Base-by-base conservation (phyloP, 169 alveolate genomes). In the Fabrea salina region DNA sequence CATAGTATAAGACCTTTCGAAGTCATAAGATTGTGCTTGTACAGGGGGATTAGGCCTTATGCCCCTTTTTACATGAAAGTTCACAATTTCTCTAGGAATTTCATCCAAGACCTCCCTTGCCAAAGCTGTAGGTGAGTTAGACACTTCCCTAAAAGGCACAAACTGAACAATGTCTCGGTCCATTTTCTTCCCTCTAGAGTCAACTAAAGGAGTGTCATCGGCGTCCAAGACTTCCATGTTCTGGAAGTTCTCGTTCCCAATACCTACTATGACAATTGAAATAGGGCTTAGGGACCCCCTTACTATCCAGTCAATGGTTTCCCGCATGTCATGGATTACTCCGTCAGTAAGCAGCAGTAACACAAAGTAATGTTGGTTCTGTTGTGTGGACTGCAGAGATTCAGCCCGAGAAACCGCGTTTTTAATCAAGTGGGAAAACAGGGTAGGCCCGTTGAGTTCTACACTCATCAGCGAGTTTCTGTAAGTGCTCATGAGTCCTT, bases 331-430 rank as follows among this genome's bases (percentile, higher is more conserved):
- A 76, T 91, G 92, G 25, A 93, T 93, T 16, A 82, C 92, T 41
- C 97, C 97, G 83, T 93, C 97, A n/a, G 97, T 91, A 56, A 91
- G 64, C 16, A 93, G 89, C 74, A 93, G 83, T 43, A 89, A 68
- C 16, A 90, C 71, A 53, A 82, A 82, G 74, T 93, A 93, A 50
- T 72, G 30, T 35, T 72, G 80, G 27, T 72, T 72, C 16, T 64
- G 75, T 79, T 39, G 50, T 79, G 59, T 39, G 80, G 82, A 1
- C 83, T 83, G 50, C 44, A 50, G 51, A 76, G 39, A 43, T 33
- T 53, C 43, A 79, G 74, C 25, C 27, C 41, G 57, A 13, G 40
- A 8, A 40, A 59, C 76, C 50, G 75, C 75, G 41, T 56, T 32
- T 30, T 51, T 51, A 25, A 91, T 49, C 16, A 89, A 39, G 27